Percentiles rank a stretch among this genome's conserved stretches.
Evolutionary conservation across 2,329 filamentous ascomycete genomes (phyloP).

Genomic region (Pseudofabraea citricarpa): DNA sequence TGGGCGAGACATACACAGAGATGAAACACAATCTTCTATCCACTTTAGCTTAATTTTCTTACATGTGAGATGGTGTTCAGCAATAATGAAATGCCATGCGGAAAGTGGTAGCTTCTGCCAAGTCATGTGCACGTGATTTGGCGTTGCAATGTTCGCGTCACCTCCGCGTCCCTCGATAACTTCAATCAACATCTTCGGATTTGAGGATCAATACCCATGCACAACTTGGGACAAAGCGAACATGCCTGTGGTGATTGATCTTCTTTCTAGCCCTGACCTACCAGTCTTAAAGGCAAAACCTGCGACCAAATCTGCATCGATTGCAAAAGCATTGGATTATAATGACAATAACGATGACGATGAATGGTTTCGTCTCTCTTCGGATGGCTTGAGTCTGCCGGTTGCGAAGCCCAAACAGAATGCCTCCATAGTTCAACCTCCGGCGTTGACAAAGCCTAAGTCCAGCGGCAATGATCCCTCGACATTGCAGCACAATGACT

Average conservation of each 20-base stretch:
- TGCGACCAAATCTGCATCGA: background rate
- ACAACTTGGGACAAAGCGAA: no score
- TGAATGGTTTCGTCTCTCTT: background rate
- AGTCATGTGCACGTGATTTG: no score
- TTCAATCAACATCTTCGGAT: no score
- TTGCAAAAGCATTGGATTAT: background rate
- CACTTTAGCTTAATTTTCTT: no score
- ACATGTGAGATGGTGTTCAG: no score
- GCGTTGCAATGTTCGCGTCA: no score
- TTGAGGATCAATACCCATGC: no score
- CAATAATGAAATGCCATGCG: no score
- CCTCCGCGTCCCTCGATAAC: no score
- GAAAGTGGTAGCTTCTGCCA: no score
- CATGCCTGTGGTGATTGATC: conserved; percentile 30
- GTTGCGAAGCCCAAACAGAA: background rate
- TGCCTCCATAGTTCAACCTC: background rate
- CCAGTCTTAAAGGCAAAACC: background rate
- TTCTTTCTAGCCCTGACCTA: conserved; percentile 12
- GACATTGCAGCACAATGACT: background rate
- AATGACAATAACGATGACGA: background rate
- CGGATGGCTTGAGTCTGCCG: background rate
- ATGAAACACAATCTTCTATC: no score
- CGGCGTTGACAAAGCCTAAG: background rate
- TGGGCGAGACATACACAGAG: no score
- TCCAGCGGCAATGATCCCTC: background rate